These are phyloP conservation scores for Saccharomyces cerevisiae DNA, from an alignment of 805 yeast species.

Conservation along the genomic window DNA sequence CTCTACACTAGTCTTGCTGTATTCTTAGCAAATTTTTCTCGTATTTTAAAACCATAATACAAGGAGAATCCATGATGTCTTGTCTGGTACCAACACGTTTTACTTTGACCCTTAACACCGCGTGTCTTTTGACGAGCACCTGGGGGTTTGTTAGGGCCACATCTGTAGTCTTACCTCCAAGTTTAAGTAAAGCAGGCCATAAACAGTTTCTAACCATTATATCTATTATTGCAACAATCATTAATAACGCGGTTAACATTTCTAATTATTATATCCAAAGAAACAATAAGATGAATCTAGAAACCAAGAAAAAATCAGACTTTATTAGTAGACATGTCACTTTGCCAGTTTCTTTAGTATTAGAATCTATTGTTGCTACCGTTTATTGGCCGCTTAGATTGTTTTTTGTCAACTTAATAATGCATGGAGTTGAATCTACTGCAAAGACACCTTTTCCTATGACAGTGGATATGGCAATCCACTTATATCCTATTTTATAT, in stretches of 20 bases:
- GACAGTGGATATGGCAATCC: conserved; percentile 48
- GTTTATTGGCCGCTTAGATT: conserved; percentile 66
- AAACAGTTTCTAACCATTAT: conserved; percentile 66
- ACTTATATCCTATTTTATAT: conserved; percentile 49
- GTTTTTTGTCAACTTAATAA: conserved; percentile 42
- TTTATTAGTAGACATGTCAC: conserved; percentile 28
- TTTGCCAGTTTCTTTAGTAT: conserved; percentile 46
- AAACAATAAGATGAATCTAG: not conserved
- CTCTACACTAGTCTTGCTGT: too few relatives aligned
- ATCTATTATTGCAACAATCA: conserved; percentile 42
- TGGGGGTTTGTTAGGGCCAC: conserved; percentile 27
- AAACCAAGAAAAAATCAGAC: conserved; percentile 7
- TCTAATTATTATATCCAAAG: conserved; percentile 28
- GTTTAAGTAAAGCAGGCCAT: conserved; percentile 51
- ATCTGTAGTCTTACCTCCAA: conserved; percentile 37
- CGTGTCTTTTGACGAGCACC: conserved; percentile 13
- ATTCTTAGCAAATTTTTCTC: not conserved
- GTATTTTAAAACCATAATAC: not conserved
- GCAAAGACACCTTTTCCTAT: conserved; percentile 36
- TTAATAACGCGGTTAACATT: conserved; percentile 35
- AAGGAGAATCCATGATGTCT: not conserved
- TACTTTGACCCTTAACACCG: conserved; percentile 16
- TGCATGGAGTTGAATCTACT: conserved; percentile 24
- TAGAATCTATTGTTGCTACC: conserved; percentile 52
- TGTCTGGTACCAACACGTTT: conserved; percentile 2